Evolutionary conservation across 2,329 filamentous ascomycete genomes (phyloP).

Genomic region (Penicillium griseofulvum): DNA sequence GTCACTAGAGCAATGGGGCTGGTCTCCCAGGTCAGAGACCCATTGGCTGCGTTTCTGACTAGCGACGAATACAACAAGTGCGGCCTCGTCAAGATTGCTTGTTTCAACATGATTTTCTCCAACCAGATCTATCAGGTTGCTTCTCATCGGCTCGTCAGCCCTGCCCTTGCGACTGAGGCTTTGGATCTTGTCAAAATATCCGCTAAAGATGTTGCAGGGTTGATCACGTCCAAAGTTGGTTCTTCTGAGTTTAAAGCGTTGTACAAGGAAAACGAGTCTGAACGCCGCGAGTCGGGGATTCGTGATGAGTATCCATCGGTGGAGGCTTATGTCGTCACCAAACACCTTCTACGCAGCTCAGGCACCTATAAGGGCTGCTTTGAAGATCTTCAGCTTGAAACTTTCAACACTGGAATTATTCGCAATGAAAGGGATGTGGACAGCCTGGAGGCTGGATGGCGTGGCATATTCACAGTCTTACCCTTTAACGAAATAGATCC

Average conservation of each 20-base stretch:
- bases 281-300: slow-evolving; percentile 50
- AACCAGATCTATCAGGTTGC: slow-evolving; percentile 42
- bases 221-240: slow-evolving; percentile 34
- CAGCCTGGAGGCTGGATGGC: slow-evolving; percentile 40
- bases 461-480: slow-evolving; percentile 51
- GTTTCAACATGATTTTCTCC: slow-evolving; percentile 37
- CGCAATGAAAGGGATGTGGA: slow-evolving; percentile 29
- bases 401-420: slow-evolving; percentile 21
- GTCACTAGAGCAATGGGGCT: slow-evolving; percentile 36
- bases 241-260: slow-evolving; percentile 42
- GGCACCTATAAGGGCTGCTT: slow-evolving; percentile 36
- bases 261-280: slow-evolving; percentile 45
- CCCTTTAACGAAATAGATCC: slow-evolving; percentile 55
- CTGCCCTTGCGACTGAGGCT: slow-evolving; percentile 22
- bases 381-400: slow-evolving; percentile 44
- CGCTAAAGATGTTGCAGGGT: slow-evolving; percentile 37
- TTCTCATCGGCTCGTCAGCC: slow-evolving; percentile 31
- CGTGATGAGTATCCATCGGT: slow-evolving; percentile 43
- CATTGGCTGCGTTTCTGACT: slow-evolving; percentile 22
- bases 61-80: slow-evolving; percentile 16
- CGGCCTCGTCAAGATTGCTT: slow-evolving; percentile 24
- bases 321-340: slow-evolving; percentile 49
- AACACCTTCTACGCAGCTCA: slow-evolving; percentile 41
- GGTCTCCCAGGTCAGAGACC: slow-evolving; percentile 42
- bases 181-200: slow-evolving; percentile 33